Conservation (phyloP, 495 filamentous ascomycete genomes). For the Penicillium dipodomyicola region DNA sequence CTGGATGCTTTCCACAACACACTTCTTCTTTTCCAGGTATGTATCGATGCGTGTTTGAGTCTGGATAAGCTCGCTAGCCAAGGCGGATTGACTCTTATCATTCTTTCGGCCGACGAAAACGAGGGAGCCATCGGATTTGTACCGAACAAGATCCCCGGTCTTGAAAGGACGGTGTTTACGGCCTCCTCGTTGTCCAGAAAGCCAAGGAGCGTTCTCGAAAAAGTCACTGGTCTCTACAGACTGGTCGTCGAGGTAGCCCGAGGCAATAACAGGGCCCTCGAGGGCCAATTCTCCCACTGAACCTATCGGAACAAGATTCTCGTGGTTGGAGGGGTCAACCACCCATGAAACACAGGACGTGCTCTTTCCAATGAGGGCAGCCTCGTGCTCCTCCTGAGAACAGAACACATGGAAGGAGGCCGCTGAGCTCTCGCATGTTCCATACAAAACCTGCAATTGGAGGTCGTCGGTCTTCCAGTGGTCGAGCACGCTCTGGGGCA, state of each 20-base stretch:
- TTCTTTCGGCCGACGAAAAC: slow-evolving; percentile 48
- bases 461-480: slow-evolving; percentile 32
- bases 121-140: slow-evolving; percentile 49
- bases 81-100: slow-evolving; percentile 43
- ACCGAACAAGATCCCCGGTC: slow-evolving; percentile 55
- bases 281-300: slow-evolving; percentile 60
- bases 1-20: slow-evolving; percentile 27
- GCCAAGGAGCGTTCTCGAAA: slow-evolving; percentile 52
- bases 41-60: slow-evolving; percentile 40
- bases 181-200: slow-evolving; percentile 11
- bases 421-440: slow-evolving; percentile 38
- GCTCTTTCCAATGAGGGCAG: slow-evolving; percentile 26
- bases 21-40: slow-evolving; percentile 20
- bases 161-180: slow-evolving; percentile 29
- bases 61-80: slow-evolving; percentile 47
- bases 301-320: slow-evolving; percentile 56
- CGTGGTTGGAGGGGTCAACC: slow-evolving; percentile 52
- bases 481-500: slow-evolving; percentile 3
- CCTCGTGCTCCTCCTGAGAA: slow-evolving; percentile 4
- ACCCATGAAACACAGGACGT: slow-evolving; percentile 48
- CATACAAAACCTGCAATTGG: slow-evolving; percentile 34
- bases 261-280: slow-evolving; percentile 56
- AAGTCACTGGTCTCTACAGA: slow-evolving; percentile 38
- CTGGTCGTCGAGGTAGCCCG: slow-evolving; percentile 48
- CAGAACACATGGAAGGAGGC: slow-evolving; percentile 25